Base-by-base conservation (phyloP, 306 rosid genomes). In the Lathyrus tuberosus region DNA sequence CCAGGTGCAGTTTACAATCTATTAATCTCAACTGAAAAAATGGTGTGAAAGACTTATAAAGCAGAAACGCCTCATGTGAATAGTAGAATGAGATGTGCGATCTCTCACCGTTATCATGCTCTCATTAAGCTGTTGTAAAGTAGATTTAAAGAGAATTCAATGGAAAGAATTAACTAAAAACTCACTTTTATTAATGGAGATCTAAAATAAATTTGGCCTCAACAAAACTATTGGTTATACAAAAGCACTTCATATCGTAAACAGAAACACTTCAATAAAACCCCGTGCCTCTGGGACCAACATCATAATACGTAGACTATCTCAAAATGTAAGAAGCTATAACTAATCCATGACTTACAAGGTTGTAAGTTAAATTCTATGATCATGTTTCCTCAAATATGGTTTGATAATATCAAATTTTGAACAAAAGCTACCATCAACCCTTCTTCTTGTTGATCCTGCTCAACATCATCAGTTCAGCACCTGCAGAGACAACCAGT, bases 381-480 rank as follows among this genome's bases (percentile, higher is more conserved):
- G 4, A 71, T 44, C 70, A 59, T 26, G 61, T 48, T 43, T 69
- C 81, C 64, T 62, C 78, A 62, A 88, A 83, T 48, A 94, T 84
- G 71, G 88, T n/a, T 91, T 52, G 99, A 94, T 51, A 64, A 60
- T 12, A 84, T 63, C 84, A 94, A 65, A 63, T 83, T 75, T 67
- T 87, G 96, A 80, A 80, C 92, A 42, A 91, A 94, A 33, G 75
- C 67, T 8, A 88, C 95, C 75, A 78, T 87, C 72, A 75, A 73
- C 79, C 71, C 81, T 71, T 42, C 81, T 89, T 89, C 96, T 79
- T 76, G 84, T 24, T 48, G 74, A 72, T 91, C 88, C 81, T 75
- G 70, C 54, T 75, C 81, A 62, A 74, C 82, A 49, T 47, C 82
- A 75, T 78, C 74, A 26, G 80, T 57, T 56, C 28, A 62, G 5